Conservation (phyloP, 192 early-diverging fungal genomes). For the Glomus cerebriforme region DNA sequence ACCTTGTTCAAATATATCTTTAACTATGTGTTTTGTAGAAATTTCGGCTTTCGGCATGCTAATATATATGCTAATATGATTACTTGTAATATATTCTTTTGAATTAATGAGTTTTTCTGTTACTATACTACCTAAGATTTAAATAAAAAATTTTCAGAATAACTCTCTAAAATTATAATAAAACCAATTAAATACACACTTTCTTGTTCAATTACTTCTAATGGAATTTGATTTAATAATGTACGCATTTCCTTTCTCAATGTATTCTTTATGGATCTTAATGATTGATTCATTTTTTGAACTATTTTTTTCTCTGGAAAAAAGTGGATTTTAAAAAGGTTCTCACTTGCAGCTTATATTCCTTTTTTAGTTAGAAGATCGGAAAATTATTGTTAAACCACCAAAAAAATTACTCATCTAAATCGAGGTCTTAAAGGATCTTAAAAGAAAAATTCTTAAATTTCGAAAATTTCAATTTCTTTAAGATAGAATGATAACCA, state of each 20-base stretch:
- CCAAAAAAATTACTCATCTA: too few relatives aligned
- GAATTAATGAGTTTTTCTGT: constrained; percentile 42
- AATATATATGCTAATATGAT: constrained; percentile 53
- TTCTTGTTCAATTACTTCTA: constrained; percentile 16
- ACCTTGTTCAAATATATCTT: constrained; percentile 48
- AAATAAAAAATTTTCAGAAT: neutral
- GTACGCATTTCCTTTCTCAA: constrained; percentile 29
- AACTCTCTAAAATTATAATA: neutral
- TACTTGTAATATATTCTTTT: constrained; percentile 42
- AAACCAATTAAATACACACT: neutral
- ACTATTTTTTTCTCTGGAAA: too few relatives aligned
- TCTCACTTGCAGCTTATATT: too few relatives aligned
- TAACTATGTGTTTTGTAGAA: constrained; percentile 49
- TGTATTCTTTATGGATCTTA: neutral
- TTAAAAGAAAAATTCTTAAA: too few relatives aligned
- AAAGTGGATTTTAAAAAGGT: too few relatives aligned
- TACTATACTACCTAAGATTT: constrained; percentile 35
- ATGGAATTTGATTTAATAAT: constrained; percentile 1
- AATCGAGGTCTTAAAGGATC: too few relatives aligned
- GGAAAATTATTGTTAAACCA: too few relatives aligned
- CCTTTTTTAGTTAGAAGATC: too few relatives aligned
- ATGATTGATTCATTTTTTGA: neutral
- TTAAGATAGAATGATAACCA: too few relatives aligned
- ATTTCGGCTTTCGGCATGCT: constrained; percentile 57
- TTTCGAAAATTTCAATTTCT: too few relatives aligned